Evolutionary conservation across 257 asterid genomes (phyloP).

Genomic region (Marsdenia floribunda): DNA sequence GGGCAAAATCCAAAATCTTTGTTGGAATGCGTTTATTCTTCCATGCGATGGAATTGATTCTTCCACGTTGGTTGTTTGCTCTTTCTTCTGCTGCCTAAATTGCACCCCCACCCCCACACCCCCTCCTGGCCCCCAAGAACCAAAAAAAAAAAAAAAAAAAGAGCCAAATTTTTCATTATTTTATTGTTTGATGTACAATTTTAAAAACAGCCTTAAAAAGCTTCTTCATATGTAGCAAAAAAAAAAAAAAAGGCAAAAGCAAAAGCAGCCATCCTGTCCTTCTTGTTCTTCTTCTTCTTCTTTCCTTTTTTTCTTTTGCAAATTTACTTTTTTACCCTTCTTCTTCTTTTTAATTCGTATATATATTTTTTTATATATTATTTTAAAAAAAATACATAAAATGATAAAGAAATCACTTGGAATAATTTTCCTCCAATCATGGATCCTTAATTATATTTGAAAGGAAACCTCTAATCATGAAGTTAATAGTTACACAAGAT

Average conservation of each 20-base stretch:
- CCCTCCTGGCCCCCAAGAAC: too few species aligned
- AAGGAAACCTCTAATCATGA: neutral
- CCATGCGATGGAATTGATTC: conserved; percentile 40
- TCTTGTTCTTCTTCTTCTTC: neutral
- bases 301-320: neutral
- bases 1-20: conserved; percentile 35
- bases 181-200: neutral
- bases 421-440: neutral
- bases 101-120: neutral
- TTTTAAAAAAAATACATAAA: too few species aligned
- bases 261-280: conserved; percentile 18
- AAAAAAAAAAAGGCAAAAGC: neutral
- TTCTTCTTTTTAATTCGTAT: neutral
- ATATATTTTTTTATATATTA: too few species aligned
- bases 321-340: neutral
- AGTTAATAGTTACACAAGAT: too few species aligned
- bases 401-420: neutral
- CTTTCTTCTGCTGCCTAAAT: conserved; percentile 11
- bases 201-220: conserved; percentile 22
- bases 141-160: neutral
- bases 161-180: neutral
- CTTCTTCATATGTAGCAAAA: conserved; percentile 6
- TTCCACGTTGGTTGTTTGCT: conserved; percentile 23
- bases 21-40: conserved; percentile 51
- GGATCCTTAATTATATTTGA: neutral